Percentiles rank a stretch among this genome's conserved stretches.
phyloP scores from a whole-genome alignment of 2,329 filamentous ascomycete genomes.

The Pyricularia grisea region DNA sequence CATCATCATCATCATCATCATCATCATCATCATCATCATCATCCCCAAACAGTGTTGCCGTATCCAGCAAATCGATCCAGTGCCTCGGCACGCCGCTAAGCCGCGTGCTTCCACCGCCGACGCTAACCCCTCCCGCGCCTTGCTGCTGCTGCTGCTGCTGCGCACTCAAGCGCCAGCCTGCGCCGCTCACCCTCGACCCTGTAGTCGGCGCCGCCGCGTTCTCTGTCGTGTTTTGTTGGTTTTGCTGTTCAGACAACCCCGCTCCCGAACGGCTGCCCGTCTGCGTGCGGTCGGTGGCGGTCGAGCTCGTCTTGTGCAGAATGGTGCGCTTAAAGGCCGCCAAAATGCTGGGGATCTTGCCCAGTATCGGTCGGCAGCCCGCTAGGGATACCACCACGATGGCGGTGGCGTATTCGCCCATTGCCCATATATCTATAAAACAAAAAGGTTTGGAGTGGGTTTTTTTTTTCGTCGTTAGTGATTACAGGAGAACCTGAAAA shows the following conservation, averaged over 20 bases:
- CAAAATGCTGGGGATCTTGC: background rate
- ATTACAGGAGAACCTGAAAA: too few relatives aligned
- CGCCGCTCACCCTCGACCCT: background rate
- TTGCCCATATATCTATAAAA: background rate
- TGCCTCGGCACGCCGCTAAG: background rate
- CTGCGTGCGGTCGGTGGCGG: background rate
- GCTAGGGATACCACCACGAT: background rate
- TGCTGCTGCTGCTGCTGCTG: background rate
- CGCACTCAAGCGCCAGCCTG: background rate
- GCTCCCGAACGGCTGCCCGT: background rate
- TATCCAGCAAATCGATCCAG: background rate
- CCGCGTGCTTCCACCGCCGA: background rate
- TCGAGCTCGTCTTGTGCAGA: background rate
- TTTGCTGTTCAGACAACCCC: background rate
- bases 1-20: too few relatives aligned
- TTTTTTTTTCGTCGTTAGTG: background rate
- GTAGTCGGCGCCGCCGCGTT: background rate
- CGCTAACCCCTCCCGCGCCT: too few relatives aligned
- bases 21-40: too few relatives aligned
- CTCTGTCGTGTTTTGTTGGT: background rate
- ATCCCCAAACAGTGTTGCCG: background rate
- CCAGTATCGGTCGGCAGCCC: constrained; percentile 1
- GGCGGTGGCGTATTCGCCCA: background rate
- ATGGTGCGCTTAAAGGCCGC: background rate
- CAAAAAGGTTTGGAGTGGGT: background rate